A percentile compares a stretch with the other conserved stretches of the same genome.
phyloP scores from a whole-genome alignment of 225 moss, liverwort and hornwort species.

The Thuidium tamariscinum region DNA sequence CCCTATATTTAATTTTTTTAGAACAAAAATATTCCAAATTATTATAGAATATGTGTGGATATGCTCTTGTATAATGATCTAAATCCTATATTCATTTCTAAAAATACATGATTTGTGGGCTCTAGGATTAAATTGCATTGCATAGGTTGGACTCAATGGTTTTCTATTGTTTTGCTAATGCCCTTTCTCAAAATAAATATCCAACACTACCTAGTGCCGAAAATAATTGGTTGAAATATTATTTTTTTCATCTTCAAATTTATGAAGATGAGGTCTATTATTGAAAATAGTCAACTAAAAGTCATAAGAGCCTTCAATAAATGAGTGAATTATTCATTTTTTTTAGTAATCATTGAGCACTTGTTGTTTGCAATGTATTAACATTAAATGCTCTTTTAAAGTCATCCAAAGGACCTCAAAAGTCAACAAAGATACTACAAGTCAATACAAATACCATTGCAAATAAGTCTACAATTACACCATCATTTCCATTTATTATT shows the following conservation, averaged over 20 bases:
- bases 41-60: no score
- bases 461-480: not conserved
- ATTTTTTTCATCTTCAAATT: not conserved
- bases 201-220: fast-evolving
- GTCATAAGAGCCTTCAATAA: fast-evolving
- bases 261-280: no score
- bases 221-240: not conserved
- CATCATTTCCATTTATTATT: not conserved
- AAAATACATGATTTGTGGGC: not conserved
- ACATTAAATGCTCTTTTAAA: not conserved
- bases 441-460: not conserved
- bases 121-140: not conserved
- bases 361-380: fast-evolving
- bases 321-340: not conserved
- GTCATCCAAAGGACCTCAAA: not conserved
- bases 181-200: fast-evolving
- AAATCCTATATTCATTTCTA: not conserved
- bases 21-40: not conserved
- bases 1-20: not conserved
- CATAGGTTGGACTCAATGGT: not conserved
- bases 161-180: not conserved
- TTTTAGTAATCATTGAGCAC: not conserved
- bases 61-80: not conserved
- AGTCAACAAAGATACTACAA: not conserved
- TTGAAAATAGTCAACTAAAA: not conserved